phyloP scores from a whole-genome alignment of 2,329 filamentous ascomycete genomes.

The Paramyrothecium roridum region DNA sequence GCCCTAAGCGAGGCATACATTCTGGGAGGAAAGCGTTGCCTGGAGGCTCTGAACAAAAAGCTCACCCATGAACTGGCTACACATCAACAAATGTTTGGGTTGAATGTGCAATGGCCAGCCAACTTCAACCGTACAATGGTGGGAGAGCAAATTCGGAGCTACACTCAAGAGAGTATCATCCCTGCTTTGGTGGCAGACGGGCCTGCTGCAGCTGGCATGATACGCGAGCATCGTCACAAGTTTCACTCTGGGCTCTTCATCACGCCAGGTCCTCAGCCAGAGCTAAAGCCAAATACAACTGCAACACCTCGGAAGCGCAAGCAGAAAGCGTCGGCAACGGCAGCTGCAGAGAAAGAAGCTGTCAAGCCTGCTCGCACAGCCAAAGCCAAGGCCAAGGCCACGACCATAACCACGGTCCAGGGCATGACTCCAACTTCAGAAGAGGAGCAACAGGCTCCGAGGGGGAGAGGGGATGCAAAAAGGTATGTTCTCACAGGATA shows the following conservation, averaged over 20 bases:
- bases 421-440: too few relatives aligned
- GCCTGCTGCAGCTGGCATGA: neutral
- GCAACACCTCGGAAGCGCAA: neutral
- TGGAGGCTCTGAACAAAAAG: neutral
- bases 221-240: neutral
- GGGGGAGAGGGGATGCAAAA: neutral
- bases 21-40: neutral
- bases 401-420: too few relatives aligned
- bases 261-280: neutral
- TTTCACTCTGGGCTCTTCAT: neutral
- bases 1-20: neutral
- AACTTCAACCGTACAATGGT: neutral
- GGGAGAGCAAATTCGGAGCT: neutral
- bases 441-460: too few relatives aligned
- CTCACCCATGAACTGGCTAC: neutral
- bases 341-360: too few relatives aligned
- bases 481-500: neutral
- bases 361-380: too few relatives aligned
- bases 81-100: neutral
- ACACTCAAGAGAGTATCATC: neutral
- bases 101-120: neutral
- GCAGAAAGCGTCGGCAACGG: too few relatives aligned
- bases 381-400: too few relatives aligned
- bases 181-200: neutral
- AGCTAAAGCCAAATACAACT: too few relatives aligned